phyloP scores from a whole-genome alignment of 371 early-diverging fungal genomes.

The Smittium mucronatum region DNA sequence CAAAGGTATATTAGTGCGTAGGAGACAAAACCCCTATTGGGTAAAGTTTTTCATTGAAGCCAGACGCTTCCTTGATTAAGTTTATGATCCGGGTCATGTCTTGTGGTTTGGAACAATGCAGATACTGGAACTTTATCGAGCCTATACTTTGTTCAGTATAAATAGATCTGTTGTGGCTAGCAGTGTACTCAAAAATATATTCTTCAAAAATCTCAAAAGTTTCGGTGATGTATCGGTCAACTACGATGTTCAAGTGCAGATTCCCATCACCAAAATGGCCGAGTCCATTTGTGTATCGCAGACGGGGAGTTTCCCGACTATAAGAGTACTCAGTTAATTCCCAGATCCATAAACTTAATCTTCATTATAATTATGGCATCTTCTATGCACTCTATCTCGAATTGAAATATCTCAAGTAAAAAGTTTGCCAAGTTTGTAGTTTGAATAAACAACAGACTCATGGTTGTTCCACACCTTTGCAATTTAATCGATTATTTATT shows the following conservation, averaged over 20 bases:
- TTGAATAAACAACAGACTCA: background rate
- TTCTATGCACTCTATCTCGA: constrained; percentile 87
- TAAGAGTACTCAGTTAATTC: constrained; percentile 37
- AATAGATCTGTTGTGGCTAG: constrained; percentile 41
- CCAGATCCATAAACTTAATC: constrained; percentile 66
- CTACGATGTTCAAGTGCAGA: constrained; percentile 83
- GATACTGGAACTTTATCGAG: constrained; percentile 25
- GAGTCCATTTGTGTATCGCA: constrained; percentile 58
- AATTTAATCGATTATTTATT: background rate
- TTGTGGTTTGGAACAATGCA: constrained; percentile 39
- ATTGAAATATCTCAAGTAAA: constrained; percentile 72
- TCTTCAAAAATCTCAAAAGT: constrained; percentile 57
- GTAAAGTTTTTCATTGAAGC: constrained; percentile 73
- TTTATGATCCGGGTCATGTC: constrained; percentile 45
- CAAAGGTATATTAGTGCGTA: background rate
- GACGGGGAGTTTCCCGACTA: background rate
- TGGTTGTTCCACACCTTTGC: background rate
- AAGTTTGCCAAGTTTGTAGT: constrained; percentile 65
- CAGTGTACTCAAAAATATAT: constrained; percentile 78
- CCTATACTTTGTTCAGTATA: constrained; percentile 41
- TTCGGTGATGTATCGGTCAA: constrained; percentile 39
- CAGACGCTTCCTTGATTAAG: constrained; percentile 52
- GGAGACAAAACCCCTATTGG: constrained; percentile 56
- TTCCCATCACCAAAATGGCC: constrained; percentile 92
- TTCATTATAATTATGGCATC: constrained; percentile 80